These are phyloP conservation scores for Neurospora discreta DNA, from an alignment of 495 filamentous ascomycete species.

Conservation along the genomic window DNA sequence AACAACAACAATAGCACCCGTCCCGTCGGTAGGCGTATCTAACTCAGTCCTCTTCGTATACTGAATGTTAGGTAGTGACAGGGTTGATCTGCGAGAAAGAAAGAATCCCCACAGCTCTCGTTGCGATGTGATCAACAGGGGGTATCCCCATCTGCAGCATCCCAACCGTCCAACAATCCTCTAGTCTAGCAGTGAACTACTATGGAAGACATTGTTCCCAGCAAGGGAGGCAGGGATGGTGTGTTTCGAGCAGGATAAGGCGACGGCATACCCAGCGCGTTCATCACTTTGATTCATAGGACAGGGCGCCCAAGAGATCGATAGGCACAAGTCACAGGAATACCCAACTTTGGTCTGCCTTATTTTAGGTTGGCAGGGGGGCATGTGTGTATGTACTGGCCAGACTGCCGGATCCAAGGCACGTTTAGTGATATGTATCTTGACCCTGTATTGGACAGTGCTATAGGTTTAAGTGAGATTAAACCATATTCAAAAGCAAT, in stretches of 20 bases:
- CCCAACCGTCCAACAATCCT: not conserved
- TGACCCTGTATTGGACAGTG: not conserved
- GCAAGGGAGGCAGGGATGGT: not conserved
- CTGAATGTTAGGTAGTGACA: not conserved
- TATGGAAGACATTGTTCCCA: not conserved
- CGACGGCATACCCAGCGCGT: not conserved
- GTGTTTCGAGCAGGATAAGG: not conserved
- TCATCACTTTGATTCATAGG: not conserved
- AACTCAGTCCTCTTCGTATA: not conserved
- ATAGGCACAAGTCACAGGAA: not conserved
- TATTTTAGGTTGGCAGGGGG: not conserved
- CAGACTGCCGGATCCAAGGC: not conserved
- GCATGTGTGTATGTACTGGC: not conserved
- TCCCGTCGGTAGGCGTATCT: not conserved
- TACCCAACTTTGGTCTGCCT: not conserved
- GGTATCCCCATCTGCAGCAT: not conserved
- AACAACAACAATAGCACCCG: not conserved
- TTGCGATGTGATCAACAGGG: not conserved
- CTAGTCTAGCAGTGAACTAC: not conserved
- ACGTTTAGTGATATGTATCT: not conserved
- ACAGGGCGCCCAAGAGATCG: not conserved
- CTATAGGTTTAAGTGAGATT: not conserved
- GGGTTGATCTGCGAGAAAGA: not conserved
- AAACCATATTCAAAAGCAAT: not conserved
- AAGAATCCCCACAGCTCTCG: not conserved